Evolutionary conservation across 768 basidiomycete species (phyloP).

Genomic region (Russula ochroleuca): DNA sequence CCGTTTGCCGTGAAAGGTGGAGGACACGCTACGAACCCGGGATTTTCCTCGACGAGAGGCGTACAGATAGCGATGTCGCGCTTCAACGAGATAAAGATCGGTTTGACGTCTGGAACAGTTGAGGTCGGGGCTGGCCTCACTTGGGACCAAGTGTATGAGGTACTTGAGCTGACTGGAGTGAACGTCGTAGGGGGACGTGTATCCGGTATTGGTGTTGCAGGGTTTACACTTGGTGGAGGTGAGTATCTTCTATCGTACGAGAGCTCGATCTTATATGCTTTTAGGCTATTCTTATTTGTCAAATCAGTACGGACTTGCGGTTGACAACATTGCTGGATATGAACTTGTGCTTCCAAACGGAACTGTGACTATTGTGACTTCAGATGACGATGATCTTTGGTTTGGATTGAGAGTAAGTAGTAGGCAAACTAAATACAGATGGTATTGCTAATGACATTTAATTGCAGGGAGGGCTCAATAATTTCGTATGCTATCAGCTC

Average conservation of each 20-base stretch:
- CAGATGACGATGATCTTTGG: conserved; percentile 5
- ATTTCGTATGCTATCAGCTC: conserved; percentile 7
- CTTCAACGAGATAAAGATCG: background rate
- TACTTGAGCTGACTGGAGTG: background rate
- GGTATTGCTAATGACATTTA: background rate
- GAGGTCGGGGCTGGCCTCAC: conserved; percentile 5
- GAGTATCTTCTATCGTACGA: background rate
- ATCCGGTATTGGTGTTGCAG: background rate
- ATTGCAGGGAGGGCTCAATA: conserved; percentile 21
- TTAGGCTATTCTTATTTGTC: conserved; percentile 33
- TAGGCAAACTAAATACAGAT: background rate
- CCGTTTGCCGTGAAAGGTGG: conserved; percentile 2
- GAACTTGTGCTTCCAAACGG: conserved; percentile 35
- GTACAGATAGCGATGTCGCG: background rate
- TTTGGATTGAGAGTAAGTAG: conserved; percentile 13
- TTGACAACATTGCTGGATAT: conserved; percentile 35
- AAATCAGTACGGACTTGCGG: conserved; percentile 34
- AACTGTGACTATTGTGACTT: background rate
- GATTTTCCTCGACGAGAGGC: background rate
- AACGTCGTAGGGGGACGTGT: background rate
- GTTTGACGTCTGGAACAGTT: background rate
- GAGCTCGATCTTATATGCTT: conserved; percentile 2
- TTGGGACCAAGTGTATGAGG: background rate
- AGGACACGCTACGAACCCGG: background rate
- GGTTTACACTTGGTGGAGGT: conserved; percentile 22